Percentiles rank a stretch among this genome's conserved stretches.
Conservation (phyloP, 805 yeast species). For the Metschnikowia proteae region DNA sequence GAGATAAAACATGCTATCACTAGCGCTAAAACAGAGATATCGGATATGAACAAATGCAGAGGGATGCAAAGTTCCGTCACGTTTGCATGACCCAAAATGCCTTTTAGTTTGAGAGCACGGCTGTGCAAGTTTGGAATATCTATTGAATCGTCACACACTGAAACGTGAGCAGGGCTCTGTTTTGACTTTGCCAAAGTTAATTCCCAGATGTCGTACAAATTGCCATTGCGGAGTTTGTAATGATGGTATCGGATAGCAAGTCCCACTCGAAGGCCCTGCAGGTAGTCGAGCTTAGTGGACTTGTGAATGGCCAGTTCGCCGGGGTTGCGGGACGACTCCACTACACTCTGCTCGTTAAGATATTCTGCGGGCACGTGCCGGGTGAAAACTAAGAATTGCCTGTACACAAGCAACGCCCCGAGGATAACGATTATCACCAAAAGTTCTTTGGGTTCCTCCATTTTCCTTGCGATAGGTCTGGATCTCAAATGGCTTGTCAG, state of each 20-base stretch:
- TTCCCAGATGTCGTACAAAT: constrained; percentile 70
- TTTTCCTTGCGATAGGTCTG: not conserved
- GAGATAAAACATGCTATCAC: constrained; percentile 44
- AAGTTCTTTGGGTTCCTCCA: constrained; percentile 13
- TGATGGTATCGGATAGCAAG: constrained; percentile 57
- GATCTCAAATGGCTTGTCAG: not conserved
- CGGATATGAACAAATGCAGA: constrained; percentile 7
- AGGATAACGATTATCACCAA: constrained; percentile 18
- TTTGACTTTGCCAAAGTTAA: constrained; percentile 30
- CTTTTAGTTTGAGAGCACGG: constrained; percentile 21
- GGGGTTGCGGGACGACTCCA: constrained; percentile 58
- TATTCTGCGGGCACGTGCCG: constrained; percentile 59
- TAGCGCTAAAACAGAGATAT: constrained; percentile 32
- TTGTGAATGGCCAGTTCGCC: constrained; percentile 75
- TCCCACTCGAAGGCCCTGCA: constrained; percentile 65
- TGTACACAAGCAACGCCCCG: constrained; percentile 18
- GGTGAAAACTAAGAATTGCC: constrained; percentile 29
- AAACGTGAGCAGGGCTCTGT: constrained; percentile 22
- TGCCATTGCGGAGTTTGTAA: constrained; percentile 70
- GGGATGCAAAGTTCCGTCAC: constrained; percentile 22
- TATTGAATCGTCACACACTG: constrained; percentile 20
- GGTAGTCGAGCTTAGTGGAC: constrained; percentile 70
- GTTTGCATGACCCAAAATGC: constrained; percentile 26
- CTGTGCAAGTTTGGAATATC: constrained; percentile 25
- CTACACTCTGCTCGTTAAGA: constrained; percentile 59